Evolutionary conservation across 345 rosid species (phyloP).

Genomic region (Iberis pinnata): DNA sequence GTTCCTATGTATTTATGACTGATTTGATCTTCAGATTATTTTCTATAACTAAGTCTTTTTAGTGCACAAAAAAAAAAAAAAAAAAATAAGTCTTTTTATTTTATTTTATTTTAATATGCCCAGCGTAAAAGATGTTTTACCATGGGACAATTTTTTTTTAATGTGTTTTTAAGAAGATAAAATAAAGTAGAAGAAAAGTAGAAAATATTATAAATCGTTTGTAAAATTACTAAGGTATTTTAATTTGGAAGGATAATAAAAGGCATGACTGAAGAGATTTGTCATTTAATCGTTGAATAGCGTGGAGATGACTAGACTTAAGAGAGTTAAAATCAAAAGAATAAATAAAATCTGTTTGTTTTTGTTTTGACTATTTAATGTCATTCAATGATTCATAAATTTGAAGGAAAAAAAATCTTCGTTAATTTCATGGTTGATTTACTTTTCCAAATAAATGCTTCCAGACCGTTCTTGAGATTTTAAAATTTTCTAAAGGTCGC

Average conservation of each 20-base stretch:
- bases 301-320: slow-evolving; percentile 20
- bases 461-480: too few species aligned
- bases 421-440: slow-evolving; percentile 5
- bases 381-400: slow-evolving; percentile 19
- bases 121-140: background rate
- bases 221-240: too few species aligned
- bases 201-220: too few species aligned
- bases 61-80: too few species aligned
- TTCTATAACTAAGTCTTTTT: too few species aligned
- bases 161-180: background rate
- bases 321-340: slow-evolving; percentile 18
- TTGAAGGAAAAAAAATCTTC: background rate
- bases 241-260: background rate
- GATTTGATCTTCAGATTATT: too few species aligned
- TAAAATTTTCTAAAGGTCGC: too few species aligned
- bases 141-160: background rate
- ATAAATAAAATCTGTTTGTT: background rate
- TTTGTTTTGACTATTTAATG: slow-evolving; percentile 21
- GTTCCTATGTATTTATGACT: too few species aligned
- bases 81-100: background rate
- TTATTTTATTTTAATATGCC: background rate
- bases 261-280: slow-evolving; percentile 16
- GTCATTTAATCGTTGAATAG: slow-evolving; percentile 6
- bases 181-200: background rate
- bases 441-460: too few species aligned